phyloP scores from a whole-genome alignment of 2,329 filamentous ascomycete genomes.

The Teratosphaeriaceae sp. region DNA sequence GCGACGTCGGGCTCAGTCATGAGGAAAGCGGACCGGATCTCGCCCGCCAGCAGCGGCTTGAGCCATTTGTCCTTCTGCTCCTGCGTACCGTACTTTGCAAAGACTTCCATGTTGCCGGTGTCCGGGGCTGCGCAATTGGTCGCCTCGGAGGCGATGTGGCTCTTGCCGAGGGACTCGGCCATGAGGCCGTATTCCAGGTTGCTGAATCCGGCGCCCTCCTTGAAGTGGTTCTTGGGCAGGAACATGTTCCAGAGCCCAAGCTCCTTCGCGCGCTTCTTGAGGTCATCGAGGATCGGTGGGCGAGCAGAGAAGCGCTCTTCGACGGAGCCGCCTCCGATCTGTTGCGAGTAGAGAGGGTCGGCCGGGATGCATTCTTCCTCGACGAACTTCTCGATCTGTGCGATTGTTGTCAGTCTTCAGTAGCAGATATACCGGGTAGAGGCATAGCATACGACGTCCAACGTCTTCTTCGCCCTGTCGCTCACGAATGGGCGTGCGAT shows the following conservation, averaged over 20 bases:
- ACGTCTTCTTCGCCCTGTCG: conserved; percentile 73
- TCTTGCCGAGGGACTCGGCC: conserved; percentile 92
- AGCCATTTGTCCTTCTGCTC: conserved; percentile 47
- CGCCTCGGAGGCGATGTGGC: conserved; percentile 75
- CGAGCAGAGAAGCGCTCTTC: conserved; percentile 72
- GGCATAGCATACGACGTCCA: conserved; percentile 57
- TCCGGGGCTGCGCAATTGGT: conserved; percentile 58
- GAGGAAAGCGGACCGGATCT: conserved; percentile 44
- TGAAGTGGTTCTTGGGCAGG: conserved; percentile 89
- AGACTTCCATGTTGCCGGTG: conserved; percentile 48
- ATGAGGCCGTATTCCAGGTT: conserved; percentile 97
- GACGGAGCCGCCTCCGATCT: conserved; percentile 61
- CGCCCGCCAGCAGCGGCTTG: conserved; percentile 42
- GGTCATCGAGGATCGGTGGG: conserved; percentile 75
- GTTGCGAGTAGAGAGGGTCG: conserved; percentile 72
- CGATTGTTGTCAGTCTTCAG: not conserved
- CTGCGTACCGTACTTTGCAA: conserved; percentile 46
- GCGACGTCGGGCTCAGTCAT: conserved; percentile 43
- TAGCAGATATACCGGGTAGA: not conserved
- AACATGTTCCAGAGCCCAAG: conserved; percentile 99
- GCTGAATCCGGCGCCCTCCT: conserved; percentile 86
- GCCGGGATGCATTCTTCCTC: conserved; percentile 78
- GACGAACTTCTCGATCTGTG: conserved; percentile 76
- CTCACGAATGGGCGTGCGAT: conserved; percentile 63
- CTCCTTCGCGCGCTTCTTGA: conserved; percentile 76